Conservation (phyloP, 1,139 yeast species). For the Geotrichum aggregatum region DNA sequence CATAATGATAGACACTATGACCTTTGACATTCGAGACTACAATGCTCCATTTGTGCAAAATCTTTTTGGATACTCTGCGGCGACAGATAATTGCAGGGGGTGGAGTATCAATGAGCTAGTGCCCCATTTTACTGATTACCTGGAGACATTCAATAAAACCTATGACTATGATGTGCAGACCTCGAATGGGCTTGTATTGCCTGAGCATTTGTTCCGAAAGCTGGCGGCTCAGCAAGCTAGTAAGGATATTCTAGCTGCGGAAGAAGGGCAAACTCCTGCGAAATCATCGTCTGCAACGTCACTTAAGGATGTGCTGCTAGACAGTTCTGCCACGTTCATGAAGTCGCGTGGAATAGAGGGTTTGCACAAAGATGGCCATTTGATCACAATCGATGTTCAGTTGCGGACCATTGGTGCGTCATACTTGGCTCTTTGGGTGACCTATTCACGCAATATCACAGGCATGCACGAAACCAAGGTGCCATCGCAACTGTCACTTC, state of each 20-base stretch:
- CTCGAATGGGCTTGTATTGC: constrained; percentile 60
- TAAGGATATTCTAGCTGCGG: not conserved
- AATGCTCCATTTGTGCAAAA: constrained; percentile 76
- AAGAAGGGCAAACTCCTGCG: not conserved
- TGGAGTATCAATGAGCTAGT: constrained; percentile 54
- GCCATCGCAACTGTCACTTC: constrained; percentile 56
- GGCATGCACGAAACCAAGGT: constrained; percentile 35
- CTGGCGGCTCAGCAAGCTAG: constrained; percentile 36
- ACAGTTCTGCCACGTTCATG: constrained; percentile 24
- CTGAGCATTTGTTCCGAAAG: constrained; percentile 84
- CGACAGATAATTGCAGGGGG: constrained; percentile 43
- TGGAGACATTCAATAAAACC: constrained; percentile 46
- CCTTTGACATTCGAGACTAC: constrained; percentile 54
- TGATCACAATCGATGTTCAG: constrained; percentile 69
- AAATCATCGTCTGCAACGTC: constrained; percentile 8
- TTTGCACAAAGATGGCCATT: constrained; percentile 63
- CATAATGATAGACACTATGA: constrained; percentile 57
- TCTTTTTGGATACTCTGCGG: constrained; percentile 61
- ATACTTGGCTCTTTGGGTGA: constrained; percentile 75
- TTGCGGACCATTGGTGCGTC: constrained; percentile 62
- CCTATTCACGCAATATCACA: constrained; percentile 53
- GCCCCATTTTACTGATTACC: constrained; percentile 59
- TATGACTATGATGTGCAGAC: constrained; percentile 25
- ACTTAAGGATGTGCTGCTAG: constrained; percentile 13
- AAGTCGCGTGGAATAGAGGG: constrained; percentile 55